A percentile compares a stretch with the other conserved stretches of the same genome.
Evolutionary conservation across 495 filamentous ascomycete genomes (phyloP).

Genomic region (Astrothelium macrocarpum): DNA sequence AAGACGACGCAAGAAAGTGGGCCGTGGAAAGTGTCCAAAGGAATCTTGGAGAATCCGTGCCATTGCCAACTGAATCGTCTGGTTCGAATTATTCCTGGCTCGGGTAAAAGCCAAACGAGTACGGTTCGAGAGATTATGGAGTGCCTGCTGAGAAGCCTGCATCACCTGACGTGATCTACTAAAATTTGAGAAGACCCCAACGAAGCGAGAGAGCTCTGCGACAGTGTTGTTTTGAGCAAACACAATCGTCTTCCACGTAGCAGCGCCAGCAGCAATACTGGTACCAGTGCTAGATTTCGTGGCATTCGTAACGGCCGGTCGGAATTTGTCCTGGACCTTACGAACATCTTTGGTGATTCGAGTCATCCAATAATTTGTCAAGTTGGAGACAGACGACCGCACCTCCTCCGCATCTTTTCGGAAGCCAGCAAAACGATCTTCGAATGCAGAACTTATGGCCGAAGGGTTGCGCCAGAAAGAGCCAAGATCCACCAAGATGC

Average conservation of each 20-base stretch:
- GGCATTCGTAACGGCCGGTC: neutral
- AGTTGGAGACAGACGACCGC: neutral
- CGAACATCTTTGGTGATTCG: neutral
- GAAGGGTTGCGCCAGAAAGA: constrained; percentile 3
- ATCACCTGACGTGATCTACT: neutral
- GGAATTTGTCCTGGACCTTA: neutral
- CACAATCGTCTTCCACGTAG: neutral
- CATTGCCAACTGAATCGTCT: neutral
- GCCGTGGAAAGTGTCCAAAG: neutral
- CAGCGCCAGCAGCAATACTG: neutral
- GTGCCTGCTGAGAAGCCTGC: neutral
- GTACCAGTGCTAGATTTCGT: neutral
- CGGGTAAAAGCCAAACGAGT: neutral
- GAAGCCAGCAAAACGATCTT: constrained; percentile 27
- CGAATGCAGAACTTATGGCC: constrained; percentile 5
- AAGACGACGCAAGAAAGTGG: neutral
- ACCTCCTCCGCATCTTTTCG: constrained; percentile 18
- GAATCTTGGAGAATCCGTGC: neutral
- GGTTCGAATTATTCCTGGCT: neutral
- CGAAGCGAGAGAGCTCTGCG: neutral
- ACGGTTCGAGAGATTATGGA: neutral
- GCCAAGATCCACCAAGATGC: constrained; percentile 2
- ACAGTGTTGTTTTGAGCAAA: neutral
- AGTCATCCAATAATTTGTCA: neutral
- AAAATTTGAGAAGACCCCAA: neutral